phyloP scores from a whole-genome alignment of 768 basidiomycete genomes.

The Antrodiella citrinella region DNA sequence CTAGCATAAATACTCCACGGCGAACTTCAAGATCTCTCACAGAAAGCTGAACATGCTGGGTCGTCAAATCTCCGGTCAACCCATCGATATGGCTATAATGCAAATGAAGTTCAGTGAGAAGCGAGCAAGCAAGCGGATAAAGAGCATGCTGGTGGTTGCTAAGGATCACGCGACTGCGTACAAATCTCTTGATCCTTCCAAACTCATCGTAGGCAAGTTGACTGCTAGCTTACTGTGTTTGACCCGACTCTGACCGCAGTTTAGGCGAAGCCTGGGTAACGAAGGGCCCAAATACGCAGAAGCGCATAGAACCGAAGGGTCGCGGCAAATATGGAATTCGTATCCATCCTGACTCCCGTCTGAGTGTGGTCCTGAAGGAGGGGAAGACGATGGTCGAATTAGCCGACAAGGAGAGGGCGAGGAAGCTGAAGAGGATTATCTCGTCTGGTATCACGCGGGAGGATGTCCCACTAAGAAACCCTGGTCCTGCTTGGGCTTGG shows the following conservation, averaged over 20 bases:
- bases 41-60: conserved; percentile 88
- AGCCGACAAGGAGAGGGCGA: conserved; percentile 50
- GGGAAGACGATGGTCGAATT: conserved; percentile 71
- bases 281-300: conserved; percentile 61
- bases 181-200: conserved; percentile 63
- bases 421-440: conserved; percentile 68
- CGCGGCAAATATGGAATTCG: conserved; percentile 76
- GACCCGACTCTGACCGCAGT: background rate
- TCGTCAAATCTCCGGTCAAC: conserved; percentile 81
- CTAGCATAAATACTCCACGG: conserved; percentile 90
- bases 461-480: conserved; percentile 70
- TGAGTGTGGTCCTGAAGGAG: conserved; percentile 73
- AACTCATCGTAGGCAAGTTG: conserved; percentile 74
- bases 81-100: conserved; percentile 90
- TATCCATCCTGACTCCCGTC: conserved; percentile 62
- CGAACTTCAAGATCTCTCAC: conserved; percentile 88
- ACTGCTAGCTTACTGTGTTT: background rate
- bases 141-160: conserved; percentile 82
- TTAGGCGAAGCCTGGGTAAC: conserved; percentile 92
- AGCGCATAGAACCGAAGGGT: conserved; percentile 74
- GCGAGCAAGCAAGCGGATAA: conserved; percentile 74
- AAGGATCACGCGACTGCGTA: conserved; percentile 76
- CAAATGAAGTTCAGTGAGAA: conserved; percentile 98
- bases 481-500: conserved; percentile 71
- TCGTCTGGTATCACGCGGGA: conserved; percentile 77